Conservation (phyloP, 371 early-diverging fungal species). For the Batkoa obscura region DNA sequence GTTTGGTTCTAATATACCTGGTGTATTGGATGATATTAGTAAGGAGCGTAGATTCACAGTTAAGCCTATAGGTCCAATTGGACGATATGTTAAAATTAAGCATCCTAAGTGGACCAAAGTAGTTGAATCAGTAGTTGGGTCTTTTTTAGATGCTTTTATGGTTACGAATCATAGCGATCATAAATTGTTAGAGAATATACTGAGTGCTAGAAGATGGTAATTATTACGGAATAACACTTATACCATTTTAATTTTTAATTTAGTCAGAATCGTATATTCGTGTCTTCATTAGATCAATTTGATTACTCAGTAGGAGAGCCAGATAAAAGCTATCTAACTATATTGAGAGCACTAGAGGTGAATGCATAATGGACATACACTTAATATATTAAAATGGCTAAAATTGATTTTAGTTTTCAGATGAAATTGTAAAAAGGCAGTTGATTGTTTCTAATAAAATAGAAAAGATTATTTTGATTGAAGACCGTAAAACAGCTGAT, state of each 20-base stretch:
- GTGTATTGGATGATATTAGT: conserved; percentile 40
- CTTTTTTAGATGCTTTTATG: conserved; percentile 45
- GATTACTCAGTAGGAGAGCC: conserved; percentile 58
- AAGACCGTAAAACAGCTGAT: conserved; percentile 51
- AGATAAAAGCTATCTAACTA: conserved; percentile 31
- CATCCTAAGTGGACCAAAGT: conserved; percentile 35
- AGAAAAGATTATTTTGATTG: conserved; percentile 58
- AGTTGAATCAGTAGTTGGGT: conserved; percentile 51
- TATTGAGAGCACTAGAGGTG: conserved; percentile 40
- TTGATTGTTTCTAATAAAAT: conserved; percentile 15
- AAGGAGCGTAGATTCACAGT: conserved; percentile 27
- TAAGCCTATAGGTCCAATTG: conserved; percentile 73
- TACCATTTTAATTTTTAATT: neutral
- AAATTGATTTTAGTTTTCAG: conserved; percentile 18
- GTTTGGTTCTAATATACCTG: conserved; percentile 47
- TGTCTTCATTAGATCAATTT: conserved; percentile 39
- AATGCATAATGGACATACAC: neutral
- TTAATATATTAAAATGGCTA: neutral
- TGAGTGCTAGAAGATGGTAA: conserved; percentile 23
- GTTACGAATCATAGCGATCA: conserved; percentile 57
- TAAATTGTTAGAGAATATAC: conserved; percentile 21
- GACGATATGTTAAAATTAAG: conserved; percentile 42
- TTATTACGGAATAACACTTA: conserved; percentile 16
- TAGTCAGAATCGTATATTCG: conserved; percentile 26
- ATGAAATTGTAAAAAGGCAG: conserved; percentile 16